phyloP scores from a whole-genome alignment of 2,329 filamentous ascomycete species.

The Verticillium dahliae region DNA sequence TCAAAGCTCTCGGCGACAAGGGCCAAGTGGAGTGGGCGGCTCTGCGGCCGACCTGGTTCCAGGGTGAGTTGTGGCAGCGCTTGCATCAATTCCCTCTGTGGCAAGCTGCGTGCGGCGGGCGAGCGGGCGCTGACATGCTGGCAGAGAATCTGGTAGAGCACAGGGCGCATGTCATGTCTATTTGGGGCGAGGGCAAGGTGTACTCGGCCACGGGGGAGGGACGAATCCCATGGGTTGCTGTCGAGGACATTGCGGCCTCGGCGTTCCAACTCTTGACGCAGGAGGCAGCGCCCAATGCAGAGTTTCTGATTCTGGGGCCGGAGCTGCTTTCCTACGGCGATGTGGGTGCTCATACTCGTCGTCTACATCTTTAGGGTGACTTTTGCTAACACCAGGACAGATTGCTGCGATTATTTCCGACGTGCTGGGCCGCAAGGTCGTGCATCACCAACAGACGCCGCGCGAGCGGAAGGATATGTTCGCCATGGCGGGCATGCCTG shows the following conservation, averaged over 20 bases:
- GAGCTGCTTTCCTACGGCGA: conserved; percentile 28
- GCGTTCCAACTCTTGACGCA: conserved; percentile 32
- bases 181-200: conserved; percentile 31
- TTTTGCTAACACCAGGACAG: not conserved
- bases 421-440: conserved; percentile 23
- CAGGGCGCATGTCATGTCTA: conserved; percentile 15
- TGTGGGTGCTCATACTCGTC: conserved; percentile 11
- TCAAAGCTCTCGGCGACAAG: conserved; percentile 25
- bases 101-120: not conserved
- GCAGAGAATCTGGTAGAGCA: conserved; percentile 37
- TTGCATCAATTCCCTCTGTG: not conserved
- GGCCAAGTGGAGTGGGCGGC: conserved; percentile 33
- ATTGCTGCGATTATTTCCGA: conserved; percentile 14
- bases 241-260: conserved; percentile 38
- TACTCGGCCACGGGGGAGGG: conserved; percentile 36
- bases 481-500: conserved; percentile 18
- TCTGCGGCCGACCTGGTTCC: conserved; percentile 41
- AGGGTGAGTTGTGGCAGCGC: conserved; percentile 22
- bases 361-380: no score
- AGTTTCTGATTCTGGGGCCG: conserved; percentile 28
- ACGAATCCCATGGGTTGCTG: conserved; percentile 38
- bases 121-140: not conserved
- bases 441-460: conserved; percentile 24
- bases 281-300: conserved; percentile 29
- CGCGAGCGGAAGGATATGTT: conserved; percentile 18